Evolutionary conservation across 2,329 filamentous ascomycete species (phyloP).

Genomic region (Aspergillus tubingensis): DNA sequence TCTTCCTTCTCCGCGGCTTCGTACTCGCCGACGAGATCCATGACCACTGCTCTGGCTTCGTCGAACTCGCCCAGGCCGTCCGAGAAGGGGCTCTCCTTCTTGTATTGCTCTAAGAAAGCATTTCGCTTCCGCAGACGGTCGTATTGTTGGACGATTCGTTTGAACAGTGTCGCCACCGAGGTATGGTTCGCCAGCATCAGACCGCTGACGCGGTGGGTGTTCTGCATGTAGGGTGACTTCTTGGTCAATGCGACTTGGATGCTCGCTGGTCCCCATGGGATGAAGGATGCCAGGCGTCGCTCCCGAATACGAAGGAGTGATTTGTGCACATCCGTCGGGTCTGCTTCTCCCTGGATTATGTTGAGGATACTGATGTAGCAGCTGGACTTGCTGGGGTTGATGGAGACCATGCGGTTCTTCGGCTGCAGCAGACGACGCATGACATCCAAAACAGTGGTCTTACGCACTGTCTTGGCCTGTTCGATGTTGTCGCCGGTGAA

Average conservation of each 20-base stretch:
- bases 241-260: conserved; percentile 97
- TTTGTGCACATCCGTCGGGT: conserved; percentile 97
- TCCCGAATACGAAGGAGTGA: conserved; percentile 94
- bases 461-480: conserved; percentile 94
- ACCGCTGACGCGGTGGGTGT: conserved; percentile 90
- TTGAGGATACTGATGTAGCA: conserved; percentile 99
- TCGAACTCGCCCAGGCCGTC: conserved; percentile 95
- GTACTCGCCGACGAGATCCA: conserved; percentile 89
- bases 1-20: conserved; percentile 90
- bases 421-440: conserved; percentile 95
- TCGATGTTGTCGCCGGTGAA: conserved; percentile 97
- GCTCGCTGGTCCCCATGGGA: conserved; percentile 95
- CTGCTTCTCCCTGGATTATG: conserved; percentile 97
- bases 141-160: conserved; percentile 88
- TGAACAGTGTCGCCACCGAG: conserved; percentile 94
- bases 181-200: conserved; percentile 99
- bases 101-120: conserved; percentile 94
- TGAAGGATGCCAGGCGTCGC: conserved; percentile 90
- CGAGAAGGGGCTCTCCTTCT: conserved; percentile 89
- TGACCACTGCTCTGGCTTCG: conserved; percentile 86
- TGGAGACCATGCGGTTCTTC: conserved; percentile 99
- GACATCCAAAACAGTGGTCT: conserved; percentile 96
- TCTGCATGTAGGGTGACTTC: conserved; percentile 92
- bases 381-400: conserved; percentile 90
- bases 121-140: conserved; percentile 94